phyloP scores from a whole-genome alignment of 2,329 filamentous ascomycete species.

The Metarhizium guizhouense region DNA sequence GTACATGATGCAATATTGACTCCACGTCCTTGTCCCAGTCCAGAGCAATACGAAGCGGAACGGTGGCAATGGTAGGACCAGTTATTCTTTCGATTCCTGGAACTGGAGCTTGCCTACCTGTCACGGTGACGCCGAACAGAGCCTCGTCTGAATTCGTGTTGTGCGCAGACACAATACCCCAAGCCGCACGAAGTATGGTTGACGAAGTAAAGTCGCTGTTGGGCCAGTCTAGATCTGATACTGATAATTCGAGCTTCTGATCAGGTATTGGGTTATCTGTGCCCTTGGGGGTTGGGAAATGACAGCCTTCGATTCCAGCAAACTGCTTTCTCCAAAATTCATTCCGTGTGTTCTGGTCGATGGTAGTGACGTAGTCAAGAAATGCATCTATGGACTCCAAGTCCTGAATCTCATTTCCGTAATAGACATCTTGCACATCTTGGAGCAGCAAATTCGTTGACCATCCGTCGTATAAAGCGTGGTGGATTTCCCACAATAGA shows the following conservation, averaged over 20 bases:
- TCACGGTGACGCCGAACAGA: slow-evolving; percentile 16
- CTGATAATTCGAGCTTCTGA: not conserved
- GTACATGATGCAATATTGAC: slow-evolving; percentile 8
- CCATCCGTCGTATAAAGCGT: slow-evolving; percentile 45
- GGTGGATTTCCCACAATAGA: slow-evolving; percentile 18
- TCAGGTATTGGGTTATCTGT: slow-evolving; percentile 3
- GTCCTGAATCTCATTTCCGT: not conserved
- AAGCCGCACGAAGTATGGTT: slow-evolving; percentile 16
- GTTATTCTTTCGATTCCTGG: slow-evolving; percentile 15
- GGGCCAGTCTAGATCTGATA: slow-evolving; percentile 6
- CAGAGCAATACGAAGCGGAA: slow-evolving; percentile 10
- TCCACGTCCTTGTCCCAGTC: slow-evolving; percentile 7
- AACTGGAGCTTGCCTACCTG: slow-evolving; percentile 17
- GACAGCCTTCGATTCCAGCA: slow-evolving; percentile 10
- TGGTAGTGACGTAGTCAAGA: slow-evolving; percentile 31
- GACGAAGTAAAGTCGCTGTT: slow-evolving; percentile 12
- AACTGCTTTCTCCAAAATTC: slow-evolving; percentile 33
- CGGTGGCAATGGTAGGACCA: slow-evolving; percentile 18
- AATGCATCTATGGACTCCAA: slow-evolving; percentile 24
- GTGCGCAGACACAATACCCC: slow-evolving; percentile 24
- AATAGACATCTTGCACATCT: slow-evolving; percentile 8
- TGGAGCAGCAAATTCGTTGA: slow-evolving; percentile 29
- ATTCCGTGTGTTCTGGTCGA: slow-evolving; percentile 14
- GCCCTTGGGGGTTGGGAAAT: slow-evolving; percentile 5
- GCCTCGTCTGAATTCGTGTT: slow-evolving; percentile 25